Conservation (phyloP, 352 stramenopile genomes). For the Pilasporangium apinafurcum region DNA sequence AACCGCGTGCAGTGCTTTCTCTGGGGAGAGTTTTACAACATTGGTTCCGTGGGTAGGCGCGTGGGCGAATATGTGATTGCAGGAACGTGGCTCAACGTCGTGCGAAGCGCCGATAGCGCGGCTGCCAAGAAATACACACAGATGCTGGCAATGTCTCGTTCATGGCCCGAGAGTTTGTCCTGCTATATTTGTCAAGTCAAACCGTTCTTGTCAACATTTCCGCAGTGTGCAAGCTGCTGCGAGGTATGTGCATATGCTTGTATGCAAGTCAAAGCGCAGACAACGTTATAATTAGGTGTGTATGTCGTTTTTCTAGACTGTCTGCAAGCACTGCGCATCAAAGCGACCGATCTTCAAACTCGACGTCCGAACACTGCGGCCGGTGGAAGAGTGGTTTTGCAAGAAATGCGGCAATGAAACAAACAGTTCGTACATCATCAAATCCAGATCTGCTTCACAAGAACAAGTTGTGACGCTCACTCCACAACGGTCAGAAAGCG, state of each 20-base stretch:
- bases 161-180: no score
- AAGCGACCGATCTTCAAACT: slow-evolving; percentile 10
- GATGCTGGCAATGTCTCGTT: no score
- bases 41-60: slow-evolving; percentile 3
- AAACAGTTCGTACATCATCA: no score
- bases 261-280: no score
- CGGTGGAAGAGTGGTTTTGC: slow-evolving; percentile 6
- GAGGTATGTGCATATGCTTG: slow-evolving; percentile 23
- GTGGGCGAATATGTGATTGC: slow-evolving; percentile 8
- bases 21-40: slow-evolving; percentile 17
- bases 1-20: slow-evolving; percentile 28
- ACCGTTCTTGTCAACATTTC: slow-evolving; percentile 16
- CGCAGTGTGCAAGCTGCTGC: slow-evolving; percentile 20
- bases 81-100: slow-evolving; percentile 14
- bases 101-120: slow-evolving; percentile 6
- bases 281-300: no score
- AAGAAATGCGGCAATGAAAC: no score
- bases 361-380: slow-evolving; percentile 4
- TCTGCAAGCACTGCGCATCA: slow-evolving; percentile 25
- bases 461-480: no score
- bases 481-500: no score
- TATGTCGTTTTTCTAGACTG: no score
- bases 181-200: slow-evolving; percentile 26
- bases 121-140: slow-evolving; percentile 3
- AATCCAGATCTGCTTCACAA: no score